These are phyloP conservation scores for Tephrocybe sp. DNA, from an alignment of 768 basidiomycete species.

Conservation along the genomic window DNA sequence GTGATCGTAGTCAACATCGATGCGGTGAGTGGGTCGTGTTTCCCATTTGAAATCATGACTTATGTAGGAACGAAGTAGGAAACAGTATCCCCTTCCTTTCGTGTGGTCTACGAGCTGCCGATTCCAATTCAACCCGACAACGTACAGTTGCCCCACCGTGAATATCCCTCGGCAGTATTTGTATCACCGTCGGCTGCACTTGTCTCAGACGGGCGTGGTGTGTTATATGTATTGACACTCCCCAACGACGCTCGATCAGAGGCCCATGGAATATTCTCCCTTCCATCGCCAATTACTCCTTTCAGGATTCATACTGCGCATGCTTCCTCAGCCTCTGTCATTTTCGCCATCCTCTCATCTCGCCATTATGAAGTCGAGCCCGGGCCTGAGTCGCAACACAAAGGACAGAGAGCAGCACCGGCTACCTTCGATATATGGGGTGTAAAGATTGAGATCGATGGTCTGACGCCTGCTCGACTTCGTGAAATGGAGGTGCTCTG, in stretches of 20 bases:
- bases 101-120: conserved; percentile 61
- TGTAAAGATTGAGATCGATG: conserved; percentile 47
- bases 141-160: conserved; percentile 44
- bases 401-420: conserved; percentile 23
- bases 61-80: conserved; percentile 43
- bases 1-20: conserved; percentile 61
- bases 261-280: conserved; percentile 53
- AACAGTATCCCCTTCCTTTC: conserved; percentile 49
- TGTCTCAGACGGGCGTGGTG: conserved; percentile 71
- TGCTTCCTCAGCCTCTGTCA: neutral
- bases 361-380: neutral
- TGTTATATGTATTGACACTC: conserved; percentile 59
- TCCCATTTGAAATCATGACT: conserved; percentile 6
- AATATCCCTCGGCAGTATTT: conserved; percentile 76
- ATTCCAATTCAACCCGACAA: conserved; percentile 44
- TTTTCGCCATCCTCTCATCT: conserved; percentile 8
- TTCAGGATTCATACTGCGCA: conserved; percentile 29
- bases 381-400: neutral
- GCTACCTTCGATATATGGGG: conserved; percentile 69
- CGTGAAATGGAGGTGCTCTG: conserved; percentile 56
- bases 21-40: conserved; percentile 44
- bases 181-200: conserved; percentile 48
- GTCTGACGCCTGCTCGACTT: conserved; percentile 29
- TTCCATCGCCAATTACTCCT: conserved; percentile 40
- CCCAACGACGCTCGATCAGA: conserved; percentile 36